These are phyloP conservation scores for Achaetomiella virescens DNA, from an alignment of 495 filamentous ascomycete species.

Conservation along the genomic window DNA sequence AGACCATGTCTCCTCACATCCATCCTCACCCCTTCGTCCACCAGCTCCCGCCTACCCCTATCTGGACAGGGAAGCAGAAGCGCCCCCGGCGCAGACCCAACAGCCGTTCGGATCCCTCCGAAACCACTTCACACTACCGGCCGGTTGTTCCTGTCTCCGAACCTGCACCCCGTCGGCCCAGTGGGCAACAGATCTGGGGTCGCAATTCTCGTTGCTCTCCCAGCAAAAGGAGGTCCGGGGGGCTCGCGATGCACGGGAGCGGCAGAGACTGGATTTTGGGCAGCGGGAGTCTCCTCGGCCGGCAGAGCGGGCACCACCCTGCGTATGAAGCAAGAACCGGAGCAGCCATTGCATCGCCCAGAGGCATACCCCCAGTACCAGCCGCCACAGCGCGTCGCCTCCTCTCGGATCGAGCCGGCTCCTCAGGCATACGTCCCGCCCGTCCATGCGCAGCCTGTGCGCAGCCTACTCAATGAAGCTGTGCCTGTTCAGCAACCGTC, in stretches of 20 bases:
- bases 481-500: slow-evolving; percentile 25
- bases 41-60: slow-evolving; percentile 29
- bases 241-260: slow-evolving; percentile 22
- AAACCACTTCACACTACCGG: slow-evolving; percentile 16
- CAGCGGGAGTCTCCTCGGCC: slow-evolving; percentile 29
- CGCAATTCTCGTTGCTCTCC: slow-evolving; percentile 17
- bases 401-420: slow-evolving; percentile 33
- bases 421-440: slow-evolving; percentile 28
- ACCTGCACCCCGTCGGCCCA: slow-evolving; percentile 17
- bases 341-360: slow-evolving; percentile 26
- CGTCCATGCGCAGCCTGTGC: slow-evolving; percentile 28
- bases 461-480: slow-evolving; percentile 28
- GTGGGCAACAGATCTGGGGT: slow-evolving; percentile 19
- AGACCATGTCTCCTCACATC: slow-evolving; percentile 34
- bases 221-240: slow-evolving; percentile 20
- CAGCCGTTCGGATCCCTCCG: slow-evolving; percentile 23
- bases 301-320: slow-evolving; percentile 23
- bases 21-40: slow-evolving; percentile 31
- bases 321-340: slow-evolving; percentile 43
- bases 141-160: slow-evolving; percentile 23
- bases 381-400: slow-evolving; percentile 24
- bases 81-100: slow-evolving; percentile 15
- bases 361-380: slow-evolving; percentile 27
- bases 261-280: slow-evolving; percentile 23
- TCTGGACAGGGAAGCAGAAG: slow-evolving; percentile 27